Evolutionary conservation across 371 early-diverging fungal genomes (phyloP).

Genomic region (Apophysomyces elegans): DNA sequence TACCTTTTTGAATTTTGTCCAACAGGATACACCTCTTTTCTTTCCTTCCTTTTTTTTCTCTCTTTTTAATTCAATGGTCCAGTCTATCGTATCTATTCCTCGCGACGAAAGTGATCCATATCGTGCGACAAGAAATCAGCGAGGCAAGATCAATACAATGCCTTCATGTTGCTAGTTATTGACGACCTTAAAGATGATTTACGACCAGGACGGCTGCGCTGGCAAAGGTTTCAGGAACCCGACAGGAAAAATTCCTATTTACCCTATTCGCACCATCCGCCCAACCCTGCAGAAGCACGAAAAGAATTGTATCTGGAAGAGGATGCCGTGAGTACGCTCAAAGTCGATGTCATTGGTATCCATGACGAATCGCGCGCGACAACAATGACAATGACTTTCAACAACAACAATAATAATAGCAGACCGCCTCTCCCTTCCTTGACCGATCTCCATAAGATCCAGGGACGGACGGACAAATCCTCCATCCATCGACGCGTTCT

Average conservation of each 20-base stretch:
- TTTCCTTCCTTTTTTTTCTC: constrained; percentile 1
- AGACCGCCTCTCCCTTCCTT: background rate
- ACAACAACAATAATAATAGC: background rate
- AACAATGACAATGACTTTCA: background rate
- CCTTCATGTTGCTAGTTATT: background rate
- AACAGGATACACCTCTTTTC: background rate
- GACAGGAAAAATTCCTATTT: constrained; percentile 1
- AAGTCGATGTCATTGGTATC: background rate
- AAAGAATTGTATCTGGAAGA: constrained; percentile 7
- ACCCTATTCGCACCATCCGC: constrained; percentile 3
- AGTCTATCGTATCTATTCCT: background rate
- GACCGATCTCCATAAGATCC: constrained; percentile 1
- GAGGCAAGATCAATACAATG: background rate
- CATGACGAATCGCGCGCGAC: background rate
- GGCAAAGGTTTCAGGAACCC: background rate
- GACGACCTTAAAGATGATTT: background rate
- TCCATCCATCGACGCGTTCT: constrained; percentile 1
- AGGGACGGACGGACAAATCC: background rate
- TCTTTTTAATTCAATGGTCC: background rate
- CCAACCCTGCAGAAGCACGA: background rate
- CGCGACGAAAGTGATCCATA: background rate
- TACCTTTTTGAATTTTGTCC: background rate
- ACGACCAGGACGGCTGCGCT: background rate
- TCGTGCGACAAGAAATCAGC: background rate
- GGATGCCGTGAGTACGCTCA: background rate